Percentiles rank a stretch among this genome's conserved stretches.
phyloP scores from a whole-genome alignment of 176 grass and related monocot species.

The Bromus sterilis region DNA sequence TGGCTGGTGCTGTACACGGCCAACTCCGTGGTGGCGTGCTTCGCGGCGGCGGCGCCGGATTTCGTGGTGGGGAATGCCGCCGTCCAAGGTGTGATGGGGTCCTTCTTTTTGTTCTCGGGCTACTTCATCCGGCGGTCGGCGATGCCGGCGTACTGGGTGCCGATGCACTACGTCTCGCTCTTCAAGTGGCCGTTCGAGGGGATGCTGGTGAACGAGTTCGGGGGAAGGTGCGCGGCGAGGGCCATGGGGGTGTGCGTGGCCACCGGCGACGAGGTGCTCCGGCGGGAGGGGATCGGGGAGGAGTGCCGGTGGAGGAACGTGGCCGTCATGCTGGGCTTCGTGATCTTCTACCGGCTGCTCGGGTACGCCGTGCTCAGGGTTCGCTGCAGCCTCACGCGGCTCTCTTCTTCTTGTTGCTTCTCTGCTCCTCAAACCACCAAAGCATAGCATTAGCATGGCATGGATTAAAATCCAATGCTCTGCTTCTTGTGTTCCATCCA shows the following conservation, averaged over 20 bases:
- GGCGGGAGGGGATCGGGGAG: slow-evolving; percentile 48
- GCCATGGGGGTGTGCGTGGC: slow-evolving; percentile 45
- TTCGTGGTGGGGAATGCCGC: slow-evolving; percentile 70
- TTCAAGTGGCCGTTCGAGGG: slow-evolving; percentile 87
- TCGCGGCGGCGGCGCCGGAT: slow-evolving; percentile 58
- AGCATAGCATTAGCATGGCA: too few species aligned
- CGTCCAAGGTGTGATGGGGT: slow-evolving; percentile 64
- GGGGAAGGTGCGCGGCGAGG: slow-evolving; percentile 37
- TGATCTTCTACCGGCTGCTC: slow-evolving; percentile 43
- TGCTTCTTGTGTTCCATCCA: too few species aligned
- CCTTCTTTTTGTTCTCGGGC: slow-evolving; percentile 80
- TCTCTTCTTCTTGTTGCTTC: too few species aligned
- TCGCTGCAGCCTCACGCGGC: slow-evolving; percentile 40
- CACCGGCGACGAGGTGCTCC: slow-evolving; percentile 55
- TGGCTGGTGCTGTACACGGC: slow-evolving; percentile 81
- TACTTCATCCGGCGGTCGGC: slow-evolving; percentile 67
- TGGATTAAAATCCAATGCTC: too few species aligned
- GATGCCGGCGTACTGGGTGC: slow-evolving; percentile 73
- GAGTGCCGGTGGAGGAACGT: slow-evolving; percentile 66
- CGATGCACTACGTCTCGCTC: slow-evolving; percentile 80
- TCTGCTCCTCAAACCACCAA: too few species aligned
- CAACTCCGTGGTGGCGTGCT: slow-evolving; percentile 74
- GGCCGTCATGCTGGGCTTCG: slow-evolving; percentile 61
- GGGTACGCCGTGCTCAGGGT: slow-evolving; percentile 55
- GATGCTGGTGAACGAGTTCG: slow-evolving; percentile 77